Conservation (phyloP, 1,139 yeast species). For the Suhomyces chickasaworum region DNA sequence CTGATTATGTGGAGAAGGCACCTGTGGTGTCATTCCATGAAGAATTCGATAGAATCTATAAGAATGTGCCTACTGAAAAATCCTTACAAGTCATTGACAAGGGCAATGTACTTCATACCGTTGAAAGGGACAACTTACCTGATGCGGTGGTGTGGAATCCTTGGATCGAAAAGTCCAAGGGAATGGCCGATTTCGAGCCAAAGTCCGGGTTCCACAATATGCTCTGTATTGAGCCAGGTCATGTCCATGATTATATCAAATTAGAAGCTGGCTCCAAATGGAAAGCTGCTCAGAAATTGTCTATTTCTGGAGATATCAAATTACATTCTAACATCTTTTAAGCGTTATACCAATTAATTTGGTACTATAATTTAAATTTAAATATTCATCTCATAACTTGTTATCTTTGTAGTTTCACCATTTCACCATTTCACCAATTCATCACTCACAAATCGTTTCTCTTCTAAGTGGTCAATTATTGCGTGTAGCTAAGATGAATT, state of each 20-base stretch:
- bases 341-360: too few species aligned
- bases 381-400: not conserved
- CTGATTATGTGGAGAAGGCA: conserved; percentile 66
- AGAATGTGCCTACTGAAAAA: conserved; percentile 56
- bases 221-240: conserved; percentile 95
- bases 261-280: conserved; percentile 71
- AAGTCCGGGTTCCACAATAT: conserved; percentile 78
- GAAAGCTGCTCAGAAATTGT: conserved; percentile 48
- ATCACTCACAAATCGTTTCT: too few species aligned
- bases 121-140: conserved; percentile 67
- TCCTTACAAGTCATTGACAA: conserved; percentile 63
- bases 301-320: conserved; percentile 46
- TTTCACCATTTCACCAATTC: too few species aligned
- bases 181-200: conserved; percentile 88
- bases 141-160: conserved; percentile 99
- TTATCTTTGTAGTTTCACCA: too few species aligned
- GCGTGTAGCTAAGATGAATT: too few species aligned
- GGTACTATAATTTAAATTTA: not conserved
- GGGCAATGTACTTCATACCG: conserved; percentile 69
- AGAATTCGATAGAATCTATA: conserved; percentile 85
- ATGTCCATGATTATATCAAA: conserved; percentile 66
- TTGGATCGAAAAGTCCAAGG: conserved; percentile 77
- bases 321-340: conserved; percentile 46
- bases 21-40: conserved; percentile 73
- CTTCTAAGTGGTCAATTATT: too few species aligned